Conservation (phyloP, 352 stramenopile species). For the Phytophthora pisi region DNA sequence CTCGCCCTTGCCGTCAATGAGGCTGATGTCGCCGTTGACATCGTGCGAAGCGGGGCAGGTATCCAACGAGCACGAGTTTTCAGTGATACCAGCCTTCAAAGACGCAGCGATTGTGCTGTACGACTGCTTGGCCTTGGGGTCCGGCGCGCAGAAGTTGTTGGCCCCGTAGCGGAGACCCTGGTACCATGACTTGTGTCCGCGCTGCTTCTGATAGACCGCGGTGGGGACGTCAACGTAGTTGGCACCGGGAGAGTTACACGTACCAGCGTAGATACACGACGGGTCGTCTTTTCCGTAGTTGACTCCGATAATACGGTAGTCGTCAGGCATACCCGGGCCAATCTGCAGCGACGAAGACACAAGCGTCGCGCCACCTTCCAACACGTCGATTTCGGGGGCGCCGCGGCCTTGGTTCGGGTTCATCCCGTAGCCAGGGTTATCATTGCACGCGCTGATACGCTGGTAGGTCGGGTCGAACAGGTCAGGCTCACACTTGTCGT, state of each 20-base stretch:
- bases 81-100: constrained; percentile 44
- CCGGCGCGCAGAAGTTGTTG: constrained; percentile 53
- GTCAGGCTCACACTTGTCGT: constrained; percentile 87
- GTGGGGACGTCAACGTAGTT: constrained; percentile 56
- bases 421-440: constrained; percentile 89
- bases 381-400: constrained; percentile 95
- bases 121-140: constrained; percentile 33
- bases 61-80: constrained; percentile 54
- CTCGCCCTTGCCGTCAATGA: constrained; percentile 50
- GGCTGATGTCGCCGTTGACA: constrained; percentile 42
- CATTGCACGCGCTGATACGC: constrained; percentile 90
- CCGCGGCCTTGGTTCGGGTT: constrained; percentile 85
- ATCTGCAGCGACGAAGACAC: constrained; percentile 93
- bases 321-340: constrained; percentile 64
- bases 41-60: constrained; percentile 53
- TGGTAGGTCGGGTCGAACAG: constrained; percentile 61
- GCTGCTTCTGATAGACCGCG: constrained; percentile 36
- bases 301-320: constrained; percentile 59
- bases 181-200: constrained; percentile 64
- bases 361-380: constrained; percentile 81
- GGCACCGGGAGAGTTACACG: constrained; percentile 45
- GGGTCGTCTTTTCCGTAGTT: constrained; percentile 23
- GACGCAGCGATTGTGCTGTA: constrained; percentile 50
- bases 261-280: constrained; percentile 43
- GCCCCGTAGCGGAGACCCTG: constrained; percentile 56